Evolutionary conservation across 1,284 basidiomycete genomes (phyloP).

Genomic region (Grifola frondosa): DNA sequence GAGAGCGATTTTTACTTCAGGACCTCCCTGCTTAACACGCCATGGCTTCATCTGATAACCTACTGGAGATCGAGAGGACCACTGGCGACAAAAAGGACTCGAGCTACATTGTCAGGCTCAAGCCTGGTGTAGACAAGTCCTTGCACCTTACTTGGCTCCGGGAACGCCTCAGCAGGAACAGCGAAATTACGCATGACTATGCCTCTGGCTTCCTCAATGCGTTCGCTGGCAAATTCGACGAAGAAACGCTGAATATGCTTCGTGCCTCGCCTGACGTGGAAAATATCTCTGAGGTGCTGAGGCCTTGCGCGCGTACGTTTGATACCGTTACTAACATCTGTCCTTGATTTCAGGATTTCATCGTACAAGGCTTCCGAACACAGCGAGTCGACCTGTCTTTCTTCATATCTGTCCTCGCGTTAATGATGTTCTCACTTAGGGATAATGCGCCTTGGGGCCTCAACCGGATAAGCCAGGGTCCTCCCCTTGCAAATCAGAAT

Average conservation of each 20-base stretch:
- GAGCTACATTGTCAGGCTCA: constrained; percentile 59
- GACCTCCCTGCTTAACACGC: no score
- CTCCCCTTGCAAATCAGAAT: constrained; percentile 4
- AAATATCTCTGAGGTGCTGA: constrained; percentile 8
- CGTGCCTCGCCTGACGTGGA: constrained; percentile 9
- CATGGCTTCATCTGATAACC: no score
- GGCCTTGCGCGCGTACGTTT: no score
- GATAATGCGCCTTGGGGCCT: constrained; percentile 10
- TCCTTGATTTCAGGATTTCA: background rate
- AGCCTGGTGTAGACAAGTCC: constrained; percentile 42
- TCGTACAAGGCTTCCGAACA: background rate
- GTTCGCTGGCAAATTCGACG: constrained; percentile 6
- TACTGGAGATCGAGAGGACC: constrained; percentile 42
- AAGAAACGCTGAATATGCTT: constrained; percentile 5
- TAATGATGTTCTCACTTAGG: constrained; percentile 1
- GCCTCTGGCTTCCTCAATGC: constrained; percentile 23
- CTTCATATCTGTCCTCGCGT: background rate
- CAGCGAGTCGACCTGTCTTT: background rate
- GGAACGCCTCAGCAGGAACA: constrained; percentile 31
- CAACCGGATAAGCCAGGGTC: constrained; percentile 6
- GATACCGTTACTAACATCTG: no score
- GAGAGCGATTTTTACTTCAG: no score
- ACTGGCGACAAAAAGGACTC: constrained; percentile 8
- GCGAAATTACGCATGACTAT: constrained; percentile 38
- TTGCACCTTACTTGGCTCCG: constrained; percentile 28